Percentiles rank a stretch among this genome's conserved stretches.
Conservation (phyloP, 2,329 filamentous ascomycete species). For the Phialophora expanda region DNA sequence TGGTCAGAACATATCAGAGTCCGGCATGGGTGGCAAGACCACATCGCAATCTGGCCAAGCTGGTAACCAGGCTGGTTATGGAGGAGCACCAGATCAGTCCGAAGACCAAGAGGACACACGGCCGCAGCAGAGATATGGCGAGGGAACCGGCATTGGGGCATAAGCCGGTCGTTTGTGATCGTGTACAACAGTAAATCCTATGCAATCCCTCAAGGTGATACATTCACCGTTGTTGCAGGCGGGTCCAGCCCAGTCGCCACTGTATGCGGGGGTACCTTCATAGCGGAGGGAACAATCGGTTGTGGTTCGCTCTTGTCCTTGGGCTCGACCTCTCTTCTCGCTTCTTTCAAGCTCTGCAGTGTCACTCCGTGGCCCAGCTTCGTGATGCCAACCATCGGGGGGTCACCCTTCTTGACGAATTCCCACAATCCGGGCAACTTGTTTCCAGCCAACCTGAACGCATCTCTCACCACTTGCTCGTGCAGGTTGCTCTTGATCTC, state of each 20-base stretch:
- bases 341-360: slow-evolving; percentile 79
- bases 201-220: slow-evolving; percentile 26
- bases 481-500: slow-evolving; percentile 91
- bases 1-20: slow-evolving; percentile 62
- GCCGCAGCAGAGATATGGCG: slow-evolving; percentile 60
- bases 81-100: slow-evolving; percentile 49
- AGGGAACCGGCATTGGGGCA: slow-evolving; percentile 61
- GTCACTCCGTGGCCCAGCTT: slow-evolving; percentile 83
- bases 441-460: slow-evolving; percentile 89
- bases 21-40: slow-evolving; percentile 62
- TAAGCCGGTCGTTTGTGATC: slow-evolving; percentile 41
- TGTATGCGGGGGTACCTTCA: slow-evolving; percentile 46
- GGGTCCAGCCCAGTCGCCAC: slow-evolving; percentile 44
- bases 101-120: slow-evolving; percentile 50
- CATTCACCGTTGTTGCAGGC: slow-evolving; percentile 12
- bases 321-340: slow-evolving; percentile 68
- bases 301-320: slow-evolving; percentile 37
- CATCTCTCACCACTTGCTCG: slow-evolving; percentile 92
- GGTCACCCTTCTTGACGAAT: slow-evolving; percentile 90
- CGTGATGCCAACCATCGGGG: slow-evolving; percentile 88
- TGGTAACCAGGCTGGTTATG: slow-evolving; percentile 48
- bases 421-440: slow-evolving; percentile 89
- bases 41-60: slow-evolving; percentile 19
- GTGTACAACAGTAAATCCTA: slow-evolving; percentile 1
- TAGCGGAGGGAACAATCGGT: slow-evolving; percentile 41